Evolutionary conservation across 2,329 filamentous ascomycete genomes (phyloP).

Genomic region (Xenosphaeropsis pyriputrescens): DNA sequence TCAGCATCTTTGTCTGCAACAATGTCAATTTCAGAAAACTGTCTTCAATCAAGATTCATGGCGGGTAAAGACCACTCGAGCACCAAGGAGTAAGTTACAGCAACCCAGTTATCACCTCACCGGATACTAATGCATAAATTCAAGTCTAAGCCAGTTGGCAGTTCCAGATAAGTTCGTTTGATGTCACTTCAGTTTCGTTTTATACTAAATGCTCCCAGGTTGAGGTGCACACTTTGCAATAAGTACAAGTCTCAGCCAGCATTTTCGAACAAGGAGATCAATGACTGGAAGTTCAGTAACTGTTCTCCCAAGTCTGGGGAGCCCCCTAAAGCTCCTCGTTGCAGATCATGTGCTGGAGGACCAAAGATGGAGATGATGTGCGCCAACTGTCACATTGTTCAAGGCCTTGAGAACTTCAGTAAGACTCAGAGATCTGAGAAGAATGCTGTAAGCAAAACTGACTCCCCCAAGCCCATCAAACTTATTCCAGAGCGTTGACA

Average conservation of each 20-base stretch:
- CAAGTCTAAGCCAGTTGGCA: too few species aligned
- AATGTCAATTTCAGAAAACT: too few species aligned
- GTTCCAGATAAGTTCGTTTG: constrained; percentile 4
- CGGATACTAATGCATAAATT: too few species aligned
- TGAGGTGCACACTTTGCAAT: constrained; percentile 30
- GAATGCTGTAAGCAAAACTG: constrained; percentile 19
- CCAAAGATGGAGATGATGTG: constrained; percentile 11
- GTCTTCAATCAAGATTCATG: too few species aligned
- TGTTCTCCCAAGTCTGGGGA: too few species aligned
- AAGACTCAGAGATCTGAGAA: constrained; percentile 28
- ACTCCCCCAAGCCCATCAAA: not conserved
- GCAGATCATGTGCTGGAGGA: constrained; percentile 26
- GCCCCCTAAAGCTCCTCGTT: constrained; percentile 15
- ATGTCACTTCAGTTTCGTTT: not conserved
- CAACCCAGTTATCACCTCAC: too few species aligned
- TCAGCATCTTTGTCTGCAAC: too few species aligned
- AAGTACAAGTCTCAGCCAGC: constrained; percentile 20
- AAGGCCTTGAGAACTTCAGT: constrained; percentile 32
- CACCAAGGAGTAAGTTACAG: too few species aligned
- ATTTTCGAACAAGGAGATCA: constrained; percentile 32
- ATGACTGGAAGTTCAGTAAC: constrained; percentile 10
- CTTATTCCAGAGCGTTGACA: not conserved
- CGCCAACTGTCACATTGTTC: constrained; percentile 8
- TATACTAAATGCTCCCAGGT: constrained; percentile 15
- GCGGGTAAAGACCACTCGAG: too few species aligned